These are phyloP conservation scores for Jamesozyma gamospora DNA, from an alignment of 805 yeast species.

Conservation along the genomic window DNA sequence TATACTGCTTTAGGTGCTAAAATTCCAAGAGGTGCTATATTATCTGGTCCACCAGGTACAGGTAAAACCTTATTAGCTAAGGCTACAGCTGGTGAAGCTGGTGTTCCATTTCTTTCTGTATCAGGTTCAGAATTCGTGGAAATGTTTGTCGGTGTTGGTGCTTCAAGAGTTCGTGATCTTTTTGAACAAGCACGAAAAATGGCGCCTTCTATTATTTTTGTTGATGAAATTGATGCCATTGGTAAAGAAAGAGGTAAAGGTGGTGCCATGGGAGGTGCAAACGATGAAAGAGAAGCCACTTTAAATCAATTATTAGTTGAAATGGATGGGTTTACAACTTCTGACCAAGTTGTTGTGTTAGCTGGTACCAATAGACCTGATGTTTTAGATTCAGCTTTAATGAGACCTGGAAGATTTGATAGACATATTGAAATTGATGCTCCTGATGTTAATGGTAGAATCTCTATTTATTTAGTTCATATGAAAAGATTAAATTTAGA, in stretches of 20 bases:
- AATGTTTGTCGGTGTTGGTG: conserved; percentile 96
- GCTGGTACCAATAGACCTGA: conserved; percentile 95
- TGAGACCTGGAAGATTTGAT: conserved; percentile 94
- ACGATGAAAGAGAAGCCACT: conserved; percentile 90
- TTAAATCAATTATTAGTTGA: conserved; percentile 86
- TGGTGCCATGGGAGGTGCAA: conserved; percentile 66
- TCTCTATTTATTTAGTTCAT: conserved; percentile 76
- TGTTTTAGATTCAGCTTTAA: conserved; percentile 76
- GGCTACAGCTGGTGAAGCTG: conserved; percentile 96
- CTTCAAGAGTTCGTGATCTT: conserved; percentile 85
- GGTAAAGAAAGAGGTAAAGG: conserved; percentile 77
- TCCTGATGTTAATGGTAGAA: conserved; percentile 85
- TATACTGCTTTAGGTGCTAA: conserved; percentile 87
- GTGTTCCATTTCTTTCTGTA: conserved; percentile 83
- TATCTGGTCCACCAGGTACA: conserved; percentile 95
- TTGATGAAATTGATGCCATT: conserved; percentile 93
- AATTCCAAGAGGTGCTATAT: conserved; percentile 89
- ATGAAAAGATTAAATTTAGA: conserved; percentile 35
- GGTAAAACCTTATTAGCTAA: conserved; percentile 89
- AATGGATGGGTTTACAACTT: conserved; percentile 87
- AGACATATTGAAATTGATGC: conserved; percentile 78
- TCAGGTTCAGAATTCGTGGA: conserved; percentile 96
- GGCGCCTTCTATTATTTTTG: conserved; percentile 85
- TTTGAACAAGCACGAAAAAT: conserved; percentile 81
- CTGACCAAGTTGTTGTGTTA: conserved; percentile 84